Percentiles rank a stretch among this genome's conserved stretches.
Conservation (phyloP, 768 basidiomycete genomes). For the Terana coerulea region DNA sequence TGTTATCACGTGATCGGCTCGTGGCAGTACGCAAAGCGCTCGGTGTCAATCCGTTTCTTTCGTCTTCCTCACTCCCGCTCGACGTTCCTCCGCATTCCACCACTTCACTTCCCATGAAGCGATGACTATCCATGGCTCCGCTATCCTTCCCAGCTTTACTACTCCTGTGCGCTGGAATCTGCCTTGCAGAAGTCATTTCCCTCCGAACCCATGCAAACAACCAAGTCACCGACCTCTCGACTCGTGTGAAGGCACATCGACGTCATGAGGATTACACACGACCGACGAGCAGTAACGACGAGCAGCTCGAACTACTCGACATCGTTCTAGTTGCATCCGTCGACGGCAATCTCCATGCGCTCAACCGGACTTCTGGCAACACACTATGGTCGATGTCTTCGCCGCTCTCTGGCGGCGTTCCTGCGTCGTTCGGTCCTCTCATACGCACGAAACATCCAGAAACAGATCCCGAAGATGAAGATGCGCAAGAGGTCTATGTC, state of each 20-base stretch:
- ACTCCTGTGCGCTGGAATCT: constrained; percentile 19
- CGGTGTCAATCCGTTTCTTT: too few relatives aligned
- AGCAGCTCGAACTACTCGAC: constrained; percentile 64
- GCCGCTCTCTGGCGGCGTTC: constrained; percentile 20
- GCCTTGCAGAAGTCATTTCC: constrained; percentile 25
- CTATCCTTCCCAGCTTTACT: constrained; percentile 14
- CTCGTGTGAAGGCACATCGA: constrained; percentile 17
- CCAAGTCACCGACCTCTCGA: constrained; percentile 17
- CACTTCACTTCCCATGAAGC: constrained; percentile 18
- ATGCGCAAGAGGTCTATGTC: constrained; percentile 76
- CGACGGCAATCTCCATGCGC: constrained; percentile 92
- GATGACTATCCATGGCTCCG: constrained; percentile 17
- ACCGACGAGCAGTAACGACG: constrained; percentile 8
- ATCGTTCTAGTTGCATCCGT: constrained; percentile 89
- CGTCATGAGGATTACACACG: constrained; percentile 6
- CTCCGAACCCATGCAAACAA: constrained; percentile 12
- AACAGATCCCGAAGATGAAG: constrained; percentile 55
- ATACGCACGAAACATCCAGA: constrained; percentile 66
- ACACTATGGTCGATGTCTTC: constrained; percentile 83
- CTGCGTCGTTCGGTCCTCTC: constrained; percentile 65
- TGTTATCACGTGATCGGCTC: too few relatives aligned
- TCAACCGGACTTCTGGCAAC: constrained; percentile 82
- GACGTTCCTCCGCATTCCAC: too few relatives aligned
- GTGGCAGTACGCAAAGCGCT: too few relatives aligned
- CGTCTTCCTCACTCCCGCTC: too few relatives aligned